Base-by-base conservation (phyloP, 192 early-diverging fungal species). In the Diversispora epigaea region DNA sequence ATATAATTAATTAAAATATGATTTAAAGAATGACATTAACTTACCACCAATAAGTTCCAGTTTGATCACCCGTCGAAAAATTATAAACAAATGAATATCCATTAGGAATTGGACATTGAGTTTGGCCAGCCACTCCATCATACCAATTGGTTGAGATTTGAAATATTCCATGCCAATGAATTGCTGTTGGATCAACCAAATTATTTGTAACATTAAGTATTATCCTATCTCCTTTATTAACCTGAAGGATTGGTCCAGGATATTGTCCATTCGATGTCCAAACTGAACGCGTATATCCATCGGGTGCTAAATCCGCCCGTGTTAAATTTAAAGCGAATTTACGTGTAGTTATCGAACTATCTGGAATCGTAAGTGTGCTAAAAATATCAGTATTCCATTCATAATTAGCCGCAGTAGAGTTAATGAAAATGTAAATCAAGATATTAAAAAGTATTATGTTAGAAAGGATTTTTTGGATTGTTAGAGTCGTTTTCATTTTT, bases 31-130 rank as follows among this genome's bases (percentile, higher is more conserved):
- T 52, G 15, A 21, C 17, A 22, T 63, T 25, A 21, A 21, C 39
- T 52, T 32, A 47, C 45, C 40, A 80, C 58, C 84, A 84, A 66
- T 80, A 87, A 65, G 86, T 87, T 74, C 84, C 84, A 39, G 76
- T 68, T 4, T 80, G 80, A 41, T 71, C 39, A 1, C 7, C 12
- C 5, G 50, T 39, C 21, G 6, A 41, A 55, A 56, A 71, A 55
- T 71, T 15, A 54, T 71, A 71, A 1, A 43, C 17, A 2, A 71
- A 71, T 39, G 47, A 52, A 3, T 4, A 0, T 12, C 39, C 52
- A 15, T 32, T 0, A 9, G 50, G 50, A 41, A 73, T 52, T 3
- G 25, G 49, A 56, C 77, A 71, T 3, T 78, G 50, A 8, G 83
- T 83, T 49, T 83, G 79, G 7, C 40, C 62, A 41, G 12, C 0